Conservation (phyloP, 176 grass and related monocot genomes). For the Ensete ventricosum region DNA sequence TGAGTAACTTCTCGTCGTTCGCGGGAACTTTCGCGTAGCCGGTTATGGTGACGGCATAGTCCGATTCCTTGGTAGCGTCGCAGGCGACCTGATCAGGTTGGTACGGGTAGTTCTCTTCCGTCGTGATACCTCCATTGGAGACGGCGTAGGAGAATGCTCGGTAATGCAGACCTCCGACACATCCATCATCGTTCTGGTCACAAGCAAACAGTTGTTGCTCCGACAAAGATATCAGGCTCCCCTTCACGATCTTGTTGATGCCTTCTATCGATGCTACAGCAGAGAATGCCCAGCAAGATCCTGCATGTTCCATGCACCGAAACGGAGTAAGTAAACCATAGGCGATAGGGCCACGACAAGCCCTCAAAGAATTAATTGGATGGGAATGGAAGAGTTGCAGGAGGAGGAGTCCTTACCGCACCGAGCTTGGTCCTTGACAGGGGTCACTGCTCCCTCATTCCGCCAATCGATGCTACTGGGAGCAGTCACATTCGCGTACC, state of each 20-base stretch:
- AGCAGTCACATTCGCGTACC: no score
- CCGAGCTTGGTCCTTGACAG: rapidly evolving
- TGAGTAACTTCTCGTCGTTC: constrained; percentile 2
- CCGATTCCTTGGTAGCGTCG: no score
- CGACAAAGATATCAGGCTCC: constrained; percentile 18
- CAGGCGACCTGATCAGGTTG: neutral
- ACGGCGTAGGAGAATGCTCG: constrained; percentile 23
- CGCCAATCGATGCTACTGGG: no score
- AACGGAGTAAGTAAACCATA: no score
- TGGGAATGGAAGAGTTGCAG: no score
- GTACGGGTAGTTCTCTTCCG: constrained; percentile 28
- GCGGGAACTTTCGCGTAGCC: neutral
- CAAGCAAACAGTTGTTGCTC: constrained; percentile 58
- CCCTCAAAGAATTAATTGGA: no score
- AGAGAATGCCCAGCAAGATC: constrained; percentile 43
- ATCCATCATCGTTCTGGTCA: constrained; percentile 26
- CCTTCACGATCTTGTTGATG: constrained; percentile 26
- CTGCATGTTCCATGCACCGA: neutral
- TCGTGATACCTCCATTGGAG: constrained; percentile 31
- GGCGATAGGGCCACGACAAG: no score
- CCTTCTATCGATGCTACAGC: constrained; percentile 39
- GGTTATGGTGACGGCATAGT: neutral
- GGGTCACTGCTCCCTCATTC: no score
- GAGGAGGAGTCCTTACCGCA: no score
- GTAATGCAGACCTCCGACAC: constrained; percentile 16